phyloP scores from a whole-genome alignment of 2,329 filamentous ascomycete genomes.

The Apiospora sp. region DNA sequence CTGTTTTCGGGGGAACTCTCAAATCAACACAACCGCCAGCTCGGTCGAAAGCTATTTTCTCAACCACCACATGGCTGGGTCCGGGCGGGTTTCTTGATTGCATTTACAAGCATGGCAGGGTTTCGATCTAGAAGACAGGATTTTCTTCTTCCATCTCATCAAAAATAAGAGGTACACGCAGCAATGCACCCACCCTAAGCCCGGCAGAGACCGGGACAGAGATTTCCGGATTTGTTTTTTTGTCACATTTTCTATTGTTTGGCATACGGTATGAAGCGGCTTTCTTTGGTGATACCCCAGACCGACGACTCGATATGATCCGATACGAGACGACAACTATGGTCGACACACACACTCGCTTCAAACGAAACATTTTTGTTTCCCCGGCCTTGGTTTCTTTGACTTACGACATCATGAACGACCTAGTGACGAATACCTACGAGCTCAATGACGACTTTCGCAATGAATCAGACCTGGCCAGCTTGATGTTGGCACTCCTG shows the following conservation, averaged over 20 bases:
- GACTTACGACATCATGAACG: conserved; percentile 53
- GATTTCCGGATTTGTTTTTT: conserved; percentile 49
- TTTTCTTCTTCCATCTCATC: conserved; percentile 43
- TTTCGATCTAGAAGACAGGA: conserved; percentile 54
- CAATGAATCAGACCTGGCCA: conserved; percentile 45
- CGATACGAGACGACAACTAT: conserved; percentile 34
- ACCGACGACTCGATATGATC: conserved; percentile 30
- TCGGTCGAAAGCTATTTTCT: conserved; percentile 54
- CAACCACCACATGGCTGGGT: conserved; percentile 63
- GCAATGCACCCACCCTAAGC: conserved; percentile 64
- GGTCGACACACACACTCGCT: conserved; percentile 47
- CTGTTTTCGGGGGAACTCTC: conserved; percentile 39
- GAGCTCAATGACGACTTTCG: conserved; percentile 52
- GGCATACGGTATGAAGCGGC: conserved; percentile 50
- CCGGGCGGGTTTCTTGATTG: conserved; percentile 59
- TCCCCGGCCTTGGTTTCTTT: conserved; percentile 47
- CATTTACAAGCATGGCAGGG: conserved; percentile 61
- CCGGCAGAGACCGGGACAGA: conserved; percentile 59
- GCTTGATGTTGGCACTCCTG: conserved; percentile 42
- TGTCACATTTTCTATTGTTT: conserved; percentile 42
- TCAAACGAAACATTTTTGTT: conserved; percentile 41
- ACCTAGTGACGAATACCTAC: conserved; percentile 43
- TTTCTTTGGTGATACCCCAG: conserved; percentile 50
- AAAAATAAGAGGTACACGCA: conserved; percentile 67
- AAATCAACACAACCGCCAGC: conserved; percentile 55